Conservation (phyloP, 257 asterid species). For the Solanum arcanum region DNA sequence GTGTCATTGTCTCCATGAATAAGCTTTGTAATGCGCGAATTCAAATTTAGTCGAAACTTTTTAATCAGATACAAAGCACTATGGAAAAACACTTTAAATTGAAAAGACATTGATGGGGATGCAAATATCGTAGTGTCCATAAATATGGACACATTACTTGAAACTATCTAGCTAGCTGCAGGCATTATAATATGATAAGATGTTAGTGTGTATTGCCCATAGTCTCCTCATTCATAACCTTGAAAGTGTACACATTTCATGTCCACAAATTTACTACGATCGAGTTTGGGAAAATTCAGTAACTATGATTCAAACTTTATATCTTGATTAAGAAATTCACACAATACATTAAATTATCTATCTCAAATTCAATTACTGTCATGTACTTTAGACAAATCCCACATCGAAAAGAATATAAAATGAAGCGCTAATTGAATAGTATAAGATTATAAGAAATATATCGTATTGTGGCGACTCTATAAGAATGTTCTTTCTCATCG, state of each 20-base stretch:
- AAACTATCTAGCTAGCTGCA: neutral
- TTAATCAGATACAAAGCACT: too few species aligned
- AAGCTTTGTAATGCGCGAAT: too few species aligned
- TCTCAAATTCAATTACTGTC: neutral
- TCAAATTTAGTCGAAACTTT: rapidly evolving
- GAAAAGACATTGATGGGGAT: neutral
- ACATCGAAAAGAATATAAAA: neutral
- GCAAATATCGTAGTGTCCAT: neutral
- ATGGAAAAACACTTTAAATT: neutral
- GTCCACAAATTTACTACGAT: neutral
- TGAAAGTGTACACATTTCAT: too few species aligned
- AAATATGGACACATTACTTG: neutral
- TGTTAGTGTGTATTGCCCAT: too few species aligned
- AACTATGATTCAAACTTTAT: neutral
- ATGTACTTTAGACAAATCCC: neutral
- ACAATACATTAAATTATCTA: neutral
- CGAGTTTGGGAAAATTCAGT: neutral
- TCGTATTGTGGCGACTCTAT: neutral
- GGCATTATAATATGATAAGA: neutral
- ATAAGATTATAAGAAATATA: neutral
- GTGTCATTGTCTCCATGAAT: too few species aligned
- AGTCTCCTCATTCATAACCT: too few species aligned
- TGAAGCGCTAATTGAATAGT: too few species aligned
- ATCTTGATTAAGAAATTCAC: neutral
- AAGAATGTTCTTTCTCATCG: too few species aligned